phyloP scores from a whole-genome alignment of 495 filamentous ascomycete genomes.

The Podospora anserina region DNA sequence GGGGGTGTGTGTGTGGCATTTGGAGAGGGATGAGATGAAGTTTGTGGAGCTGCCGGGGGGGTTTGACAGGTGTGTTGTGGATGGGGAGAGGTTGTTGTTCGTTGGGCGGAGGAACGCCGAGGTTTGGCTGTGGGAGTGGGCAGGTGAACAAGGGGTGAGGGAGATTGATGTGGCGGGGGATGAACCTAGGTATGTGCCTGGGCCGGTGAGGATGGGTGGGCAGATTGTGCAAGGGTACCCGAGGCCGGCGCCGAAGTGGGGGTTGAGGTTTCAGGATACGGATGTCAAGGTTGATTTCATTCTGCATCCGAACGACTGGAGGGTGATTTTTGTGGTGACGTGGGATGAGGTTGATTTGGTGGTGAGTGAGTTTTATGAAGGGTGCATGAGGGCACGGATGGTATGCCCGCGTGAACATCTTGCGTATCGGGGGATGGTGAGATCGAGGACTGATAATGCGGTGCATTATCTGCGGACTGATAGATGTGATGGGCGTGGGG shows the following conservation, averaged over 20 bases:
- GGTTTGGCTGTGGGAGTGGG: neutral
- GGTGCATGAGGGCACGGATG: neutral
- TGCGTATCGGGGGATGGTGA: neutral
- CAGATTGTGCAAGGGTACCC: conserved; percentile 5
- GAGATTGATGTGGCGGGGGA: neutral
- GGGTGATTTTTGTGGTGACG: neutral
- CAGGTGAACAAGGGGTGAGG: neutral
- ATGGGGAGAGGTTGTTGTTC: neutral
- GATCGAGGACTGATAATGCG: neutral
- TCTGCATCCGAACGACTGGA: conserved; percentile 12
- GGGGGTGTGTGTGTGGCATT: conserved; percentile 19
- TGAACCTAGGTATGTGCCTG: neutral
- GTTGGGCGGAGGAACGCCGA: neutral
- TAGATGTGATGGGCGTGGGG: conserved; percentile 15
- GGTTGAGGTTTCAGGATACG: conserved; percentile 15
- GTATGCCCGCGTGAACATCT: neutral
- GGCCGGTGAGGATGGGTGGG: conserved; percentile 1
- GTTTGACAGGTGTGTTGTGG: conserved; percentile 7
- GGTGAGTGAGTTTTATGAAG: neutral
- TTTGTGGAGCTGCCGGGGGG: conserved; percentile 1
- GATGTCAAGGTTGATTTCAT: conserved; percentile 18
- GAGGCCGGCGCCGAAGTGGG: conserved; percentile 6
- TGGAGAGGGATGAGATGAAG: conserved; percentile 16
- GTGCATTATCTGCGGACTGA: conserved; percentile 15
- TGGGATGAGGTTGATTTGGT: neutral